These are phyloP conservation scores for Brachypodium distachyon DNA, from an alignment of 202 grass and related monocot species.

Conservation along the genomic window DNA sequence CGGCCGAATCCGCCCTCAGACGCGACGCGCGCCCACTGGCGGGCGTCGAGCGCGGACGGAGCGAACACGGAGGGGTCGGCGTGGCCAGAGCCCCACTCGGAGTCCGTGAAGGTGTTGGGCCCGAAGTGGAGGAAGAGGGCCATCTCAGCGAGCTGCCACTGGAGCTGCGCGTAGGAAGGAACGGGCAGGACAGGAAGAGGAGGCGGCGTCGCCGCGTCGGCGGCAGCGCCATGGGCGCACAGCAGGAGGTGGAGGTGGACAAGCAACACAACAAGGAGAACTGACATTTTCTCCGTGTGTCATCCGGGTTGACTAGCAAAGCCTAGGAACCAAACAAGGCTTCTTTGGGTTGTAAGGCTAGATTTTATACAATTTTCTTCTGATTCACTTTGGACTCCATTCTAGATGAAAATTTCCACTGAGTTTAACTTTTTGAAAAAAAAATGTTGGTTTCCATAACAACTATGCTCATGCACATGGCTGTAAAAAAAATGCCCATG, in stretches of 20 bases:
- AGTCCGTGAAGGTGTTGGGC: conserved; percentile 96
- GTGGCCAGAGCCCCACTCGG: conserved; percentile 76
- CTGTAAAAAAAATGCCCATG: too few relatives aligned
- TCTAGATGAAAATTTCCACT: too few relatives aligned
- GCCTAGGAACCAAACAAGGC: neutral
- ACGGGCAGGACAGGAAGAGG: conserved; percentile 70
- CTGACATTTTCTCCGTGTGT: conserved; percentile 27
- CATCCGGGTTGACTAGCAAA: neutral
- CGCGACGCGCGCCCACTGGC: conserved; percentile 75
- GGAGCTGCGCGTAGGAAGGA: conserved; percentile 70
- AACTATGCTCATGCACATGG: too few relatives aligned
- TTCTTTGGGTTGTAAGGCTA: too few relatives aligned
- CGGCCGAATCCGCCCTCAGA: conserved; percentile 50
- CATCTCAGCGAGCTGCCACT: conserved; percentile 91
- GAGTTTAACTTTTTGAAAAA: too few relatives aligned
- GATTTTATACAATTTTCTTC: too few relatives aligned
- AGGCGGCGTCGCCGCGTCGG: conserved; percentile 18
- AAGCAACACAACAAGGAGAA: neutral
- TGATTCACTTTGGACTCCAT: too few relatives aligned
- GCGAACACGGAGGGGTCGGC: conserved; percentile 61
- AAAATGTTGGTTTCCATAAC: too few relatives aligned
- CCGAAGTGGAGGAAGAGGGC: conserved; percentile 94
- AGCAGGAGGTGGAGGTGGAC: conserved; percentile 18
- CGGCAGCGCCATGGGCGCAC: neutral
- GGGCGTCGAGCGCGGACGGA: conserved; percentile 59